Base-by-base conservation (phyloP, 257 asterid genomes). In the Cruciata laevipes region DNA sequence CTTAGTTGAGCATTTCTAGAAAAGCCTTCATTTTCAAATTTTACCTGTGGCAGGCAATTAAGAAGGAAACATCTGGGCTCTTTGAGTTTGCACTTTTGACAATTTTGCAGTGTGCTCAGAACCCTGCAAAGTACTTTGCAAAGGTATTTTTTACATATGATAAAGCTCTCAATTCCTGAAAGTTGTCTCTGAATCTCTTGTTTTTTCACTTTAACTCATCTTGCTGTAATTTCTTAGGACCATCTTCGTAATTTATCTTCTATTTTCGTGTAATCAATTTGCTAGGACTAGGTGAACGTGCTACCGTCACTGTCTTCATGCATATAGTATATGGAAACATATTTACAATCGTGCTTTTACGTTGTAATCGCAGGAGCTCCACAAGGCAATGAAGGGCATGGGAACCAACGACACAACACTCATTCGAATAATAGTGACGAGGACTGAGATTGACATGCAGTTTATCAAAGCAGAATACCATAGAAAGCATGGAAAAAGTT, bases 371-470 rank as follows among this genome's bases (percentile, higher is more conserved):
- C 74, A 94, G 96, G 79, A 77, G 72, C 75, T 94, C 76, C 82
- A 73, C 52, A 85, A 87, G 83, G 95, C 98, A 44, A 90, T 94
- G 99, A 84, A 94, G 82, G 98, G 96, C 66, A 10, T 90, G 75
- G 99, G 99, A 73, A 94, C 98, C 6, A 73, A 87, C 23, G 98
- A 94, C 37, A 21, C 93, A 4, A 75, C 89, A 18, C 89, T 94
- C 27, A 83, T 60, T 55, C 81, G 99, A 69, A 74, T 84, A 37
- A 80, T 94, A 67, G 93, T 86, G 65, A 90, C 99, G 0, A 83
- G 99, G 73, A 78, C 96, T 6, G 99, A 94, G 83, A 87, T 90
- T 3, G 99, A 94, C 68, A 73, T 88, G 95, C 96, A 87, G 65
- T 90, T 87, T 38, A 83, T 90, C 72, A 90, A 87, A 82, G 91